A percentile compares a stretch with the other conserved stretches of the same genome.
These are phyloP conservation scores for Taphrina communis DNA, from an alignment of 1,139 yeast genomes.

Conservation along the genomic window DNA sequence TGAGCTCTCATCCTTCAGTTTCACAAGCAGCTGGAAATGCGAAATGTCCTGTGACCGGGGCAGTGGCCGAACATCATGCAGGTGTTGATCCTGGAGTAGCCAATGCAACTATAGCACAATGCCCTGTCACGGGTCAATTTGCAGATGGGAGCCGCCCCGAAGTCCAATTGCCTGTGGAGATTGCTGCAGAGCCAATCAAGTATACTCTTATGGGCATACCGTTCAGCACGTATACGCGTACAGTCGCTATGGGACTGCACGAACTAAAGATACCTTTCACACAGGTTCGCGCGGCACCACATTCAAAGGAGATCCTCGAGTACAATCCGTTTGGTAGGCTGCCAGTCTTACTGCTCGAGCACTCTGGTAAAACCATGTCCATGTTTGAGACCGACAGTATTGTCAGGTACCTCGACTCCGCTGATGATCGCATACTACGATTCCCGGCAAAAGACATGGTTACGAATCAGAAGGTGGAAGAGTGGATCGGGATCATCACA, in stretches of 20 bases:
- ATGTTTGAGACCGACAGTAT: conserved; percentile 34
- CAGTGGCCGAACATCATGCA: conserved; percentile 20
- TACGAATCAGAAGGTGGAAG: conserved; percentile 31
- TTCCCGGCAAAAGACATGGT: conserved; percentile 29
- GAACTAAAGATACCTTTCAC: conserved; percentile 26
- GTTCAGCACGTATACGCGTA: conserved; percentile 31
- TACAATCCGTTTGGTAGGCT: conserved; percentile 37
- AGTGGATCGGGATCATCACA: conserved; percentile 20
- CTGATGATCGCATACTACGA: conserved; percentile 16
- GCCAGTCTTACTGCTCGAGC: conserved; percentile 34
- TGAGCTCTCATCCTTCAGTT: conserved; percentile 28
- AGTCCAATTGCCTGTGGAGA: conserved; percentile 11
- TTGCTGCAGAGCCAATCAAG: conserved; percentile 18
- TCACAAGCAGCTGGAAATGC: conserved; percentile 24
- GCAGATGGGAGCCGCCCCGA: conserved; percentile 39
- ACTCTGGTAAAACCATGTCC: conserved; percentile 27
- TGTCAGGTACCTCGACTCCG: conserved; percentile 34
- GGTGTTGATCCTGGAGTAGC: conserved; percentile 3
- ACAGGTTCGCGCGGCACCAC: conserved; percentile 32
- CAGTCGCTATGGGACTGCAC: conserved; percentile 34
- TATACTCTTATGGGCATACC: conserved; percentile 33
- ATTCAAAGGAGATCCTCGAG: conserved; percentile 20
- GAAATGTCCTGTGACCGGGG: conserved; percentile 33
- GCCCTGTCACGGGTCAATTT: conserved; percentile 40
- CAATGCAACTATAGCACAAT: conserved; percentile 19